Base-by-base conservation (phyloP, 805 yeast genomes). In the Zygoascus tannicola region DNA sequence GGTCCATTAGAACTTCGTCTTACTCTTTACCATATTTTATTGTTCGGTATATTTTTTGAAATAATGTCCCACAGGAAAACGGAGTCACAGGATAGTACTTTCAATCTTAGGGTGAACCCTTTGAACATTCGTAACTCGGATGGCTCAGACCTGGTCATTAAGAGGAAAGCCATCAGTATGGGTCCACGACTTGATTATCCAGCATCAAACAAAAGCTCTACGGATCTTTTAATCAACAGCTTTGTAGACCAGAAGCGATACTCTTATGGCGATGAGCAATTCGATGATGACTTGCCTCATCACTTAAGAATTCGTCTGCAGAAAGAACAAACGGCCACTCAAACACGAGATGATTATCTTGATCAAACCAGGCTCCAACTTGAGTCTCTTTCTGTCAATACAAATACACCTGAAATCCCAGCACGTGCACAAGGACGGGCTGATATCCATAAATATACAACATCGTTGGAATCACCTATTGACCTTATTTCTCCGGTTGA, bases 121-220 rank as follows among this genome's bases (percentile, higher is more conserved):
- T 46, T 63, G 35, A 62, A 62, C 35, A 63, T 63, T 20, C 55
- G 57, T 28, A 50, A 56, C 32, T 36, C 20, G 18, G 66, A 63
- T 50, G 67, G 66, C 22, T 38, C 59, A 4, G 66, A 62, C 40
- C 42, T 60, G 35, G 53, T 61, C 10, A 32, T 53, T 37, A 40
- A 23, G 15, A 38, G 41, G 37, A 43, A 45, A 23, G 30, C 21
- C 19, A 33, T n/a, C 35, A 34, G 19, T 18, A 10, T 19, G 14
- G 14, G 14, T 3, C n/a, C 15, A 15, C 8, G n/a, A 20, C 14
- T 4, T 32, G 15, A 3, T 14, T 5, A 4, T 37, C 32, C 16
- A 14, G 18, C 40, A 4, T 7, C 30, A 7, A 26, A 26, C 12
- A 12, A 7, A 7, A 26, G 30, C 4, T 37, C 40, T 23, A 22